Evolutionary conservation across 306 rosid genomes (phyloP), one percentile per base, ranked within the genome.

Genomic region (Trifolium dubium): DNA sequence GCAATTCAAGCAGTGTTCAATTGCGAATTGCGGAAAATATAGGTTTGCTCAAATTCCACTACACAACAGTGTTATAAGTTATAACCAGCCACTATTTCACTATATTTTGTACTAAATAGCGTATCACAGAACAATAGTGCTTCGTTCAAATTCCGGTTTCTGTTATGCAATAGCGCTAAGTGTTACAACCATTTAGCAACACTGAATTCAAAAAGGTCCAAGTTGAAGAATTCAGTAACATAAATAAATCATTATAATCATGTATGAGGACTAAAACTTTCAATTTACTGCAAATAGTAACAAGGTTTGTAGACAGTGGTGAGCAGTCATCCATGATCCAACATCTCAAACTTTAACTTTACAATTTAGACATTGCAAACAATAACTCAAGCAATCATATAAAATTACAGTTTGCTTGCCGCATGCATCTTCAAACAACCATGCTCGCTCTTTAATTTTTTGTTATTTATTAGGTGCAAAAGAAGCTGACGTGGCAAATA

Each of bases 241-340:
- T 55, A 39, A n/a, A 37, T 31, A 54, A 8, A 12, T 72, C 9
- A 47, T 50, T 17, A 47, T 50, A 7, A 17, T 50, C 35, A 12
- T 28, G 58, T 31, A 3, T 10, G 67, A 35, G 37, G 59, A 17
- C 60, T 19, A 37, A 60, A 67, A 15, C 0, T 2, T 15, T 29
- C 10, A 29, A 64, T 19, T 62, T 3, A 66, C 35, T 54, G 5
- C 10, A 30, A 15, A 71, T 51, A 55, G 7, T 43, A 10, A 30
- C 73, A 58, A 41, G 15, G 55, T 62, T 43, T 71, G 43, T 23
- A n/a, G 54, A 71, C 73, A 53, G 29, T 19, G 18, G 58, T 8
- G 13, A 51, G 59, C 11, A 43, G 34, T 2, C 65, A 64, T 5
- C 47, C 8, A 46, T n/a, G 29, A 69, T 80, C 19, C 70, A 43